A percentile compares a stretch with the other conserved stretches of the same genome.
Conservation (phyloP, 306 rosid genomes). For the Cicer cuneatum region DNA sequence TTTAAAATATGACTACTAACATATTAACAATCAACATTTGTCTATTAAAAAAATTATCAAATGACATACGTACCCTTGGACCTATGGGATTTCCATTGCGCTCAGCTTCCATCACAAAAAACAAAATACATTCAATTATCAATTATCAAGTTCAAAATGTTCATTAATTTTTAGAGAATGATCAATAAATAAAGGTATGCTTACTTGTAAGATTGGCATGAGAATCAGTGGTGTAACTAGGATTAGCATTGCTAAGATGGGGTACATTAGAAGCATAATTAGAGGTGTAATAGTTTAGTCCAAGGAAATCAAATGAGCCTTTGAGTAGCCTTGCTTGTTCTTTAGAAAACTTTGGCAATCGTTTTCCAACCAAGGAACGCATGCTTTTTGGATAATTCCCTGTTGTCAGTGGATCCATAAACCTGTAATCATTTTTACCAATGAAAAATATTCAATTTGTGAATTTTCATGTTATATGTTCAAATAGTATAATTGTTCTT, state of each 20-base stretch:
- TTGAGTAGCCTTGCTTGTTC: constrained; percentile 42
- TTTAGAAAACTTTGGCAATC: constrained; percentile 57
- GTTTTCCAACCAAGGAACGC: constrained; percentile 50
- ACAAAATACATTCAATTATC: background rate
- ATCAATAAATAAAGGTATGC: background rate
- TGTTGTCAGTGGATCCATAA: constrained; percentile 54
- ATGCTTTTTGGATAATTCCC: constrained; percentile 71
- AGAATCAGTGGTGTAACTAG: constrained; percentile 49
- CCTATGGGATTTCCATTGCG: constrained; percentile 62
- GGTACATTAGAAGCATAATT: constrained; percentile 53
- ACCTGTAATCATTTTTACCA: constrained; percentile 43
- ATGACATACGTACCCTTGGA: constrained; percentile 38
- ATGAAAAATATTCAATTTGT: background rate
- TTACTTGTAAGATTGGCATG: constrained; percentile 50
- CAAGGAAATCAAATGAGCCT: constrained; percentile 70
- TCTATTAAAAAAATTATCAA: background rate
- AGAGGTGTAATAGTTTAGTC: constrained; percentile 67
- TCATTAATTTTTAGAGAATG: background rate
- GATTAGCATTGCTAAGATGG: background rate
- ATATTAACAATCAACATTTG: background rate
- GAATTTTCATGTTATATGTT: too few relatives aligned
- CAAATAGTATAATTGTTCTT: too few relatives aligned
- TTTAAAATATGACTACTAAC: too few relatives aligned
- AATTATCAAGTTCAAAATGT: background rate
- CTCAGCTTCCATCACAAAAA: constrained; percentile 35